These are phyloP conservation scores for Hirschioporus abietinus DNA, from an alignment of 768 basidiomycete species.

Conservation along the genomic window DNA sequence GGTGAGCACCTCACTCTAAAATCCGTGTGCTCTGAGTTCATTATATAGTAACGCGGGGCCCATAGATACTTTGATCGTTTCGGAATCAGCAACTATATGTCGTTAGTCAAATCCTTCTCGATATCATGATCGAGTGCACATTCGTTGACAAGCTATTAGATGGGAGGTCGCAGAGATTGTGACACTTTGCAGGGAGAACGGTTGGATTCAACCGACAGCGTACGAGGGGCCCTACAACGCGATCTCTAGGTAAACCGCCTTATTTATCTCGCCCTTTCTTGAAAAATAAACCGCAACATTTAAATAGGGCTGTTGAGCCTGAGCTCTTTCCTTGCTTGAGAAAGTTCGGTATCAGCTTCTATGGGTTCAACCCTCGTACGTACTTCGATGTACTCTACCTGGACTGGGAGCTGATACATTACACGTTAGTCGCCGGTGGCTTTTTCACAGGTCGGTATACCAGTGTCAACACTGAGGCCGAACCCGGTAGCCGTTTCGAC, in stretches of 20 bases:
- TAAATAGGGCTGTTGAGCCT: conserved; percentile 10
- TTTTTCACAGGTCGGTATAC: conserved; percentile 21
- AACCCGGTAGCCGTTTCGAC: conserved; percentile 24
- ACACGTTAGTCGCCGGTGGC: conserved; percentile 19
- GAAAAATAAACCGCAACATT: conserved; percentile 6
- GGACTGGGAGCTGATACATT: conserved; percentile 4
- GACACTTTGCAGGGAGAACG: conserved; percentile 20
- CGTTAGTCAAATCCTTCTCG: neutral
- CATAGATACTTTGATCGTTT: conserved; percentile 13
- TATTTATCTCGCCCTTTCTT: conserved; percentile 2
- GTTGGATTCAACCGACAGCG: conserved; percentile 21
- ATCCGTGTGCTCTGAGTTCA: too few species aligned
- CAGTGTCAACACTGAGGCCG: conserved; percentile 7
- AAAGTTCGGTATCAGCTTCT: conserved; percentile 24
- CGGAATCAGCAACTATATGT: conserved; percentile 4
- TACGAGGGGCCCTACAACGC: conserved; percentile 25
- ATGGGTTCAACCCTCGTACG: conserved; percentile 26
- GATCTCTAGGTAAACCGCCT: conserved; percentile 16
- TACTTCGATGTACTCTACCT: neutral
- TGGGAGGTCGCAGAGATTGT: conserved; percentile 22
- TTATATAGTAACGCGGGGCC: too few species aligned
- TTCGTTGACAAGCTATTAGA: neutral
- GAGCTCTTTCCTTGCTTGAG: conserved; percentile 21
- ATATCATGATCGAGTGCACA: neutral
- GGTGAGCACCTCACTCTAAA: conserved; percentile 22